Percentiles rank a stretch among this genome's conserved stretches.
Conservation (phyloP, 208 protist species). For the Leishmania mexicana region DNA sequence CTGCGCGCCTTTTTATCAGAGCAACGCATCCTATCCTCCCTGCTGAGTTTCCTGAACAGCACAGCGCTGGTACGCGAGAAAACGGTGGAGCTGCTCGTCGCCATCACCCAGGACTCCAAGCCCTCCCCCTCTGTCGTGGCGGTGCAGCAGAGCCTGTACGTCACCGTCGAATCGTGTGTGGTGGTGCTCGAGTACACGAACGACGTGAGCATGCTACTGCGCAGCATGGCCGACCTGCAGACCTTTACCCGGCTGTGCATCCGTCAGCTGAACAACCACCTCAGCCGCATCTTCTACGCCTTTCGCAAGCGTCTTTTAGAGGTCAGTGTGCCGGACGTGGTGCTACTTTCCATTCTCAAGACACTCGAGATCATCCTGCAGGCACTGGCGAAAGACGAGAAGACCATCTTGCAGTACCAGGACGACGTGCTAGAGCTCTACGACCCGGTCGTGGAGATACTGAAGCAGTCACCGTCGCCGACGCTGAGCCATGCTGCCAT, state of each 20-base stretch:
- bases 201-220: conserved; percentile 71
- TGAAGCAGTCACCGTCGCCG: conserved; percentile 69
- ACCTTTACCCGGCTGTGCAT: conserved; percentile 82
- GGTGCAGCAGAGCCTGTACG: conserved; percentile 79
- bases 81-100: conserved; percentile 81
- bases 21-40: conserved; percentile 70
- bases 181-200: conserved; percentile 86
- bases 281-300: conserved; percentile 86
- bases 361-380: conserved; percentile 74
- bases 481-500: conserved; percentile 79
- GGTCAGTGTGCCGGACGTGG: conserved; percentile 61
- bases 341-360: conserved; percentile 76
- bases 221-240: conserved; percentile 84
- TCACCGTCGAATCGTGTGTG: conserved; percentile 83
- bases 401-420: conserved; percentile 73
- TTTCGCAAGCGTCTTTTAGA: conserved; percentile 70
- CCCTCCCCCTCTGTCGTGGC: conserved; percentile 46
- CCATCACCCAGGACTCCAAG: conserved; percentile 74
- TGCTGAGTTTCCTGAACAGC: conserved; percentile 86
- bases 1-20: conserved; percentile 74
- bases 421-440: conserved; percentile 87
- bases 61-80: conserved; percentile 72
- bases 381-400: conserved; percentile 63
- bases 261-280: conserved; percentile 66
- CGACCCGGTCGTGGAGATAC: conserved; percentile 54